A percentile compares a stretch with the other conserved stretches of the same genome.
phyloP scores from a whole-genome alignment of 495 filamentous ascomycete genomes.

The Daldinia concentrica region DNA sequence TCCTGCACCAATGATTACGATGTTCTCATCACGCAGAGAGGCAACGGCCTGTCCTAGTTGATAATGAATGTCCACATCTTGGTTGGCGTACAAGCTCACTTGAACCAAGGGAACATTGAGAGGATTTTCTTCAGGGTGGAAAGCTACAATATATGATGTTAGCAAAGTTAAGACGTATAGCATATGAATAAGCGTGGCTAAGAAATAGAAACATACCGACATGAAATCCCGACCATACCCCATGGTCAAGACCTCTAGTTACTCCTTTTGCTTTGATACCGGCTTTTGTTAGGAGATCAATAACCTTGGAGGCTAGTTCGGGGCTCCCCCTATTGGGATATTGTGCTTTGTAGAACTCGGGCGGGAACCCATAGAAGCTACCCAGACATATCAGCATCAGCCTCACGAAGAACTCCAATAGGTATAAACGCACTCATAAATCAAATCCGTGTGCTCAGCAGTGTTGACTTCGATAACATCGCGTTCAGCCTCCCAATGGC shows the following conservation, averaged over 20 bases:
- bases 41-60: conserved; percentile 74
- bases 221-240: conserved; percentile 79
- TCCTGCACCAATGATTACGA: conserved; percentile 80
- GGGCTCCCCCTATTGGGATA: conserved; percentile 76
- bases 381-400: conserved; percentile 19
- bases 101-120: conserved; percentile 82
- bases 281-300: conserved; percentile 64
- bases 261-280: conserved; percentile 72
- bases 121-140: conserved; percentile 76
- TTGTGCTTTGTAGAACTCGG: conserved; percentile 66
- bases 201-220: conserved; percentile 47
- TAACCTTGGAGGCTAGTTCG: conserved; percentile 70
- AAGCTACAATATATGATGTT: conserved; percentile 54
- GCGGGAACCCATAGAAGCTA: conserved; percentile 83
- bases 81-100: conserved; percentile 75
- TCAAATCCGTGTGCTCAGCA: conserved; percentile 72
- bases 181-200: background rate
- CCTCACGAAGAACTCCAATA: background rate
- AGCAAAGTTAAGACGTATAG: background rate
- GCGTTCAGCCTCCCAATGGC: conserved; percentile 77
- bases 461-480: conserved; percentile 76
- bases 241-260: conserved; percentile 80
- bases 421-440: conserved; percentile 73
- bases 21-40: conserved; percentile 72
- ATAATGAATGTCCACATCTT: conserved; percentile 77